Evolutionary conservation across 108 stramenopile species (phyloP).

Genomic region (Discostella stelligeroides): DNA sequence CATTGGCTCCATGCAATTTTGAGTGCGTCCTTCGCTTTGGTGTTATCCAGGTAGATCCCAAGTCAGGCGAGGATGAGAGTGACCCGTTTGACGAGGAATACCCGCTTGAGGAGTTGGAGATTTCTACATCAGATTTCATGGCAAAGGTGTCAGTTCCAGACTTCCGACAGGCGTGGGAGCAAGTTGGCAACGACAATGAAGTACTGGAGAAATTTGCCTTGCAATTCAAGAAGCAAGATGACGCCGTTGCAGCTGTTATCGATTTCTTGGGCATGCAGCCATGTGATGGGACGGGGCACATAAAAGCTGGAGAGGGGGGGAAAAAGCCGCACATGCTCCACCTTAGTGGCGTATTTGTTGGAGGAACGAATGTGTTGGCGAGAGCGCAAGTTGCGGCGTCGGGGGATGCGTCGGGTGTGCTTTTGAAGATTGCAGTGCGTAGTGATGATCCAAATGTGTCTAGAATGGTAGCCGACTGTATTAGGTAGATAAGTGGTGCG

Average conservation of each 20-base stretch:
- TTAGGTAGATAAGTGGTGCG: conserved; percentile 50
- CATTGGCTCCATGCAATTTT: conserved; percentile 53
- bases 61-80: conserved; percentile 75
- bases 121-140: conserved; percentile 83
- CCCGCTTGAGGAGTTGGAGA: conserved; percentile 78
- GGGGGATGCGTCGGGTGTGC: conserved; percentile 53
- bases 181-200: conserved; percentile 67
- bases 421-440: conserved; percentile 85
- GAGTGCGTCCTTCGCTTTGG: conserved; percentile 70
- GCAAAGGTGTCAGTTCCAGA: conserved; percentile 76
- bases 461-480: conserved; percentile 74
- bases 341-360: conserved; percentile 83
- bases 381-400: conserved; percentile 67
- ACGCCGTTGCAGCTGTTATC: conserved; percentile 77
- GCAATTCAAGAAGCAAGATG: conserved; percentile 74
- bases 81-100: conserved; percentile 82
- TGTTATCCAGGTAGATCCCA: conserved; percentile 65
- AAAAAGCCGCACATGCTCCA: conserved; percentile 81
- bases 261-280: conserved; percentile 86
- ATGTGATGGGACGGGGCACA: conserved; percentile 79
- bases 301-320: conserved; percentile 59
- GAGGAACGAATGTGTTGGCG: conserved; percentile 70
- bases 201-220: conserved; percentile 87
- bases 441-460: conserved; percentile 64
- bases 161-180: conserved; percentile 82